These are phyloP conservation scores for Talaromyces liani DNA, from an alignment of 495 filamentous ascomycete species.

Conservation along the genomic window DNA sequence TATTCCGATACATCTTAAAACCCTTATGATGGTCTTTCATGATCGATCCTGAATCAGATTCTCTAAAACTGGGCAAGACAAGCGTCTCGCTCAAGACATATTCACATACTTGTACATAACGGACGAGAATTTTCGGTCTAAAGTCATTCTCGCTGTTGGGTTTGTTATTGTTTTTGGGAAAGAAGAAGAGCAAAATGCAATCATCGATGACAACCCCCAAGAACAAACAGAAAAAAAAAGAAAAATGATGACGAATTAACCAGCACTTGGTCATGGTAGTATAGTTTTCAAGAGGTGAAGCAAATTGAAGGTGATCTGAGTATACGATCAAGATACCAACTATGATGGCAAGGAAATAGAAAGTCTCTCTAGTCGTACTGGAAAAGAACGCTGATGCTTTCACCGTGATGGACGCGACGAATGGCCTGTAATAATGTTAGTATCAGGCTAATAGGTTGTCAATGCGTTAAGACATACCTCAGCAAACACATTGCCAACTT, in stretches of 20 bases:
- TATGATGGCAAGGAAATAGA: not conserved
- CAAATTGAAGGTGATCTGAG: not conserved
- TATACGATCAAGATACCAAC: not conserved
- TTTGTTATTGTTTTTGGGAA: not conserved
- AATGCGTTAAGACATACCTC: conserved; percentile 49
- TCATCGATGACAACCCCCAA: not conserved
- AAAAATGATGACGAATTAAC: conserved; percentile 11
- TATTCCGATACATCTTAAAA: not conserved
- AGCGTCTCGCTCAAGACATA: not conserved
- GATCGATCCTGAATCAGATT: not conserved
- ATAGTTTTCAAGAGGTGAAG: not conserved
- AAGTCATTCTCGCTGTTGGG: not conserved
- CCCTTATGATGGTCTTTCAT: not conserved
- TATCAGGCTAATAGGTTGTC: not conserved
- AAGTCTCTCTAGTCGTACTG: conserved; percentile 57
- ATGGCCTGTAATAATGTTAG: conserved; percentile 55
- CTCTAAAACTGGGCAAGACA: not conserved
- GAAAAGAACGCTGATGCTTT: conserved; percentile 96
- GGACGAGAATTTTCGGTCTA: not conserved
- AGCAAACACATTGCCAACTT: conserved; percentile 87
- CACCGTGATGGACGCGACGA: conserved; percentile 91
- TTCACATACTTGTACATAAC: not conserved
- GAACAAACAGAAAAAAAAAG: conserved; percentile 6
- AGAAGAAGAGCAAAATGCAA: not conserved
- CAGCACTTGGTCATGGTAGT: conserved; percentile 3